phyloP scores from a whole-genome alignment of 164 flowering plant species.

The Malania oleifera region DNA sequence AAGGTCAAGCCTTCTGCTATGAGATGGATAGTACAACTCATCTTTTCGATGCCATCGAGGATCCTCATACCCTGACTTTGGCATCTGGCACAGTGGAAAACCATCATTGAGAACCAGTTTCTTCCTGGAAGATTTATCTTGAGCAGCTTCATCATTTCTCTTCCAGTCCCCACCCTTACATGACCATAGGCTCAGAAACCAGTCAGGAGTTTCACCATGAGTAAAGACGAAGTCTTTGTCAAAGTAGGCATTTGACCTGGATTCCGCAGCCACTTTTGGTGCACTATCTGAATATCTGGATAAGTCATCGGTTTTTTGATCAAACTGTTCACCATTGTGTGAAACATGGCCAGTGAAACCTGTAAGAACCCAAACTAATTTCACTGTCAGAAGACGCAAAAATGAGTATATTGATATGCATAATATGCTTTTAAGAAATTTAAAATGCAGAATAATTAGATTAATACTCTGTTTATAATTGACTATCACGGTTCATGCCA shows the following conservation, averaged over 20 bases:
- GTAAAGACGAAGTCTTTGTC: constrained; percentile 37
- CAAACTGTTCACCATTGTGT: constrained; percentile 22
- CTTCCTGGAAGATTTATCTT: constrained; percentile 53
- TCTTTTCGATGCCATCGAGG: constrained; percentile 80
- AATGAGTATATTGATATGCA: no score
- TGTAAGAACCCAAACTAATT: constrained; percentile 13
- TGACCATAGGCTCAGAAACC: constrained; percentile 75
- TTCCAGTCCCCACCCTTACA: constrained; percentile 98
- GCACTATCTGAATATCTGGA: constrained; percentile 25
- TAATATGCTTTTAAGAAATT: no score
- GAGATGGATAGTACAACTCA: constrained; percentile 72
- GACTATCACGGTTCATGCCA: no score
- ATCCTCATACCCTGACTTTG: constrained; percentile 78
- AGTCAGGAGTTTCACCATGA: constrained; percentile 37
- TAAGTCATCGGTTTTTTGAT: constrained; percentile 30
- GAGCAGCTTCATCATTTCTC: constrained; percentile 68
- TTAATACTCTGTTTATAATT: no score
- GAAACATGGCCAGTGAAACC: constrained; percentile 30
- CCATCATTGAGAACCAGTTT: constrained; percentile 86
- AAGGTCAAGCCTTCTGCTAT: constrained; percentile 67
- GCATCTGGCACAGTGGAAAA: constrained; percentile 83
- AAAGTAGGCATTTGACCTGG: constrained; percentile 20
- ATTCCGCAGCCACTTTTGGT: constrained; percentile 36
- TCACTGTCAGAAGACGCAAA: neutral
- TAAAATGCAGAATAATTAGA: no score